Evolutionary conservation across 306 rosid genomes (phyloP).

Genomic region (Sicyos baderoa): DNA sequence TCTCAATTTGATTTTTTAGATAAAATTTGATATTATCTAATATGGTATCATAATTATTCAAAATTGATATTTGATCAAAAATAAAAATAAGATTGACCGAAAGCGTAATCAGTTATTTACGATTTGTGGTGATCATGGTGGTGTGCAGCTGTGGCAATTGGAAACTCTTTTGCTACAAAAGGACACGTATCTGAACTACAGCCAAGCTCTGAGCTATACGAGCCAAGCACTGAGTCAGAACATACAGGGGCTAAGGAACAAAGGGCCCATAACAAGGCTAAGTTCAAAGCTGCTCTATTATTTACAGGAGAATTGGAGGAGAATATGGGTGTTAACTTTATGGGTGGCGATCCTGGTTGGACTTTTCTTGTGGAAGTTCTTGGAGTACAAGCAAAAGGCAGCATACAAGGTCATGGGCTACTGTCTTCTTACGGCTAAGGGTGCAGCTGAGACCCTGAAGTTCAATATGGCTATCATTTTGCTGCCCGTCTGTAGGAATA

Average conservation of each 20-base stretch:
- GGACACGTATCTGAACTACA: conserved; percentile 90
- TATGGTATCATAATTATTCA: no score
- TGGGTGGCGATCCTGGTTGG: conserved; percentile 71
- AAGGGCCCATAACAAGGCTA: conserved; percentile 58
- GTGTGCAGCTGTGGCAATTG: conserved; percentile 85
- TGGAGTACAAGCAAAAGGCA: conserved; percentile 52
- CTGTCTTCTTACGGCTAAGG: no score
- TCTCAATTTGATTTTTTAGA: no score
- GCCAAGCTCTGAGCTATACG: conserved; percentile 96
- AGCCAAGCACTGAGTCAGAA: conserved; percentile 99
- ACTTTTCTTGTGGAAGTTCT: conserved; percentile 77
- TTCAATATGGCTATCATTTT: no score
- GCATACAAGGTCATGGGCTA: conserved; percentile 69
- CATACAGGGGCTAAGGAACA: conserved; percentile 75
- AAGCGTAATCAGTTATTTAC: no score
- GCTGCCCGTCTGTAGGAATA: no score
- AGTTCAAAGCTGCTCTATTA: conserved; percentile 58
- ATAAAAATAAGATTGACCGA: no score
- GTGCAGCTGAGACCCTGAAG: no score
- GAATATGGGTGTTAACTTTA: conserved; percentile 72
- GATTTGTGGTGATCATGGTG: conserved; percentile 16
- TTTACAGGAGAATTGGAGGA: conserved; percentile 89
- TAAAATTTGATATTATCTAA: no score
- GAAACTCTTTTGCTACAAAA: conserved; percentile 88
- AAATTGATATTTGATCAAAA: no score